Evolutionary conservation across 1,284 basidiomycete genomes (phyloP), one percentile per base, ranked within the genome.

Genomic region (Cutaneotrichosporon arboriforme): DNA sequence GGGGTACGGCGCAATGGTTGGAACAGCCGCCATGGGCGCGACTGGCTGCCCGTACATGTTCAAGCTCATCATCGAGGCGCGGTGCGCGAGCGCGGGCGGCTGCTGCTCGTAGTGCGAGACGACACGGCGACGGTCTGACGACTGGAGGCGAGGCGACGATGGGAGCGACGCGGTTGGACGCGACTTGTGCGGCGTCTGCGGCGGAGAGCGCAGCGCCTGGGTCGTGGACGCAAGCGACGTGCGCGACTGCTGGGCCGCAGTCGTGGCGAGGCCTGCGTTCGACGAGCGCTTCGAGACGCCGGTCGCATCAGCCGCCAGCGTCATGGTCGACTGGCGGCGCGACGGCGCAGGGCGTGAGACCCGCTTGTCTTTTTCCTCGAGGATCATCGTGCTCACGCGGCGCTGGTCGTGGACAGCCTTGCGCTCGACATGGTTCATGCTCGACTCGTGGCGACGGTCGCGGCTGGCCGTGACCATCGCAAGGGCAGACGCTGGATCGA

Each of bases 391-490:
- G 42, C 58, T 59, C 34, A 45, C 40, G 37, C 58, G 54, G 18
- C 47, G 49, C 31, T 50, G 42, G 49, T 59, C 58, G 39, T 47
- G 44, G 17, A 46, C 63, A 9, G 64, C 67, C 21, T 53, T 51
- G 40, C 64, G 60, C 39, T 68, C 67, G 14, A 59, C 54, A 21
- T 64, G 63, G 18, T 67, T 68, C 8, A 56, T 34, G 10, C 49
- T 46, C 37, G 60, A 61, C 17, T 62, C 57, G 18, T 60, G 53
- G 18, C 69, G 59, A 26, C 68, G 55, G 41, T 68, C 69, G 18
- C 69, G 54, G 2, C 67, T 66, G 18, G 48, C 43, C 2, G 59
- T 66, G 9, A 72, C 59, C 35, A 62, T 52, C 5, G 61, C 61
- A 57, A 72, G 58, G 2, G 68, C 64, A 7, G 45, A 37, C 31